Evolutionary conservation across 306 rosid species (phyloP), one percentile per base, ranked within the genome.

Genomic region (Dryas drummondii): DNA sequence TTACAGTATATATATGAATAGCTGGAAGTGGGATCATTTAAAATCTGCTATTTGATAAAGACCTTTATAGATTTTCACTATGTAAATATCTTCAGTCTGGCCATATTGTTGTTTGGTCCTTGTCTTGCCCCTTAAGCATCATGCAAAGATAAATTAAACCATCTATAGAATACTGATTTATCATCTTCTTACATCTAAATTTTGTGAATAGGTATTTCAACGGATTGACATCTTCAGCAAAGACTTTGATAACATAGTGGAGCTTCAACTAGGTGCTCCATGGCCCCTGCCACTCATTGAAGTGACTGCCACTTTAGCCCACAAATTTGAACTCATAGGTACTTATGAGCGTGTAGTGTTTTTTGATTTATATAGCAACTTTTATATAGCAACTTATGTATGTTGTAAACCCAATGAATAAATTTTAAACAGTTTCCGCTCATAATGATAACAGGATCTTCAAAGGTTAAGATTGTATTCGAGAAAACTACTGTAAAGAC

Each of bases 251-350:
- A 94, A 94, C 74, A 90, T 94, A 59, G 97, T 80, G 61, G 98
- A 91, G 56, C 90, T 91, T 75, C 87, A 90, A 79, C 74, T 94
- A 75, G 98, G 97, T 67, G 79, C 85, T 76, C 98, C 98, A 8
- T 94, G 98, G 97, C 98, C 98, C 10, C 75, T 94, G 5, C 92
- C 89, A 4, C 96, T 91, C 4, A 52, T 82, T 2, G 91, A 94
- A 76, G 84, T 79, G 71, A 90, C 97, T 19, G 97, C 97, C 78
- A 91, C 97, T 2, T 82, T 94, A 80, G 97, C 97, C 79, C 97
- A 94, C 88, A 92, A 94, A 89, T 94, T 94, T 80, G 99, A 94
- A 79, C 77, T 92, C 80, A 78, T 73, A 80, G 97, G 97, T 94
- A 64, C 22, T 58, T 66, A 6, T 54, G 53, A 40, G 62, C 22